Conservation (phyloP, 768 basidiomycete species). For the Myochromella boudieri region DNA sequence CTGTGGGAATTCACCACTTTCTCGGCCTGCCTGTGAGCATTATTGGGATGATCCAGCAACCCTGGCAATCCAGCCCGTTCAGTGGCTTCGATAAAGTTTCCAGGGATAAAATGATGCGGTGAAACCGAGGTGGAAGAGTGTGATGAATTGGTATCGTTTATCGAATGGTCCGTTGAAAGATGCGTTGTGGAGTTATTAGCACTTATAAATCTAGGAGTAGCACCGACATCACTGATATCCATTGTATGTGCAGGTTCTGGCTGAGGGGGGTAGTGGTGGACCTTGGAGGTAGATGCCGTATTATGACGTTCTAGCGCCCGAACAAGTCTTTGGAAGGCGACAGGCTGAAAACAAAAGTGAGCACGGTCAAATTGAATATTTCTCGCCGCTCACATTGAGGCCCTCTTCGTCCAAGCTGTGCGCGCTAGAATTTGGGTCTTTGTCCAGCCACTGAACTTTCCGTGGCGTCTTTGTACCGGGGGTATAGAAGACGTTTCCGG, state of each 20-base stretch:
- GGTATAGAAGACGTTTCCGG: conserved; percentile 10
- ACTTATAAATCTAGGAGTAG: conserved; percentile 1
- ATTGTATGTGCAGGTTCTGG: conserved; percentile 11
- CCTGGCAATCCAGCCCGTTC: conserved; percentile 64
- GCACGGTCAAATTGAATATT: conserved; percentile 1
- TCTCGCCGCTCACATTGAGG: conserved; percentile 41
- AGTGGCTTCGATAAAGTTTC: conserved; percentile 56
- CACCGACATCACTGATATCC: conserved; percentile 8
- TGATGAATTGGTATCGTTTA: conserved; percentile 15
- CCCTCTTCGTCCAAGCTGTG: conserved; percentile 56
- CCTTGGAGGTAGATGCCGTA: conserved; percentile 23
- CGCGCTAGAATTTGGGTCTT: conserved; percentile 19
- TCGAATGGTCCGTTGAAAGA: not conserved
- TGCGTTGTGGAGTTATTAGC: not conserved
- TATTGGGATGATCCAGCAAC: conserved; percentile 21
- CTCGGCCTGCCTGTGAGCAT: conserved; percentile 11
- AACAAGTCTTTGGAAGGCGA: conserved; percentile 43
- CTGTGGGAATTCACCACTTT: conserved; percentile 13
- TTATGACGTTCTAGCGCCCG: conserved; percentile 53
- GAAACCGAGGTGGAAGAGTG: conserved; percentile 11
- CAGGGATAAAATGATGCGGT: conserved; percentile 40
- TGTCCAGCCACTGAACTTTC: conserved; percentile 52
- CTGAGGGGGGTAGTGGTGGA: conserved; percentile 31
- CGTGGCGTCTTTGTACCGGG: conserved; percentile 45
- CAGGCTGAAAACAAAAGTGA: conserved; percentile 32